phyloP scores from a whole-genome alignment of 805 yeast species.

The Sugiyamaella lignohabitans region DNA sequence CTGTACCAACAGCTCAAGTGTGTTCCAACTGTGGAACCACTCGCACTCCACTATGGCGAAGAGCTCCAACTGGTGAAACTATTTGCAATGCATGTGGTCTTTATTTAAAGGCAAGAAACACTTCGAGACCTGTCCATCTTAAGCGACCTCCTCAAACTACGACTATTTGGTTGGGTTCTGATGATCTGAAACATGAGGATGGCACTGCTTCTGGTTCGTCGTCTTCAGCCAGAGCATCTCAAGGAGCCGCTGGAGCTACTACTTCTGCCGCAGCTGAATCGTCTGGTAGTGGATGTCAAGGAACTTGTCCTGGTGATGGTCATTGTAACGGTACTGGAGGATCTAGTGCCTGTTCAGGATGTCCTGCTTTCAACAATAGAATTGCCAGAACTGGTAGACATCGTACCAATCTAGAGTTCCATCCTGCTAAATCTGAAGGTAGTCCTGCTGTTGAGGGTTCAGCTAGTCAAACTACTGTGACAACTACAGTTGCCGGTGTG shows the following conservation, averaged over 20 bases:
- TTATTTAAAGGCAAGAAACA: conserved; percentile 53
- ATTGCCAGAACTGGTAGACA: conserved; percentile 15
- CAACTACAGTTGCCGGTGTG: neutral
- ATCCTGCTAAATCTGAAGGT: neutral
- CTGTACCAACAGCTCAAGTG: conserved; percentile 29
- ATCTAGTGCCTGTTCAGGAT: conserved; percentile 67
- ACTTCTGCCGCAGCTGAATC: neutral
- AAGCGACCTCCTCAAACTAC: conserved; percentile 52
- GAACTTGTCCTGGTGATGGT: conserved; percentile 70
- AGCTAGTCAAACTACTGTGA: too few species aligned
- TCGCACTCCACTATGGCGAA: conserved; percentile 91
- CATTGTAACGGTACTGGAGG: conserved; percentile 88
- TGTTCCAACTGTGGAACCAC: conserved; percentile 91
- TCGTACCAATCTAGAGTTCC: conserved; percentile 2
- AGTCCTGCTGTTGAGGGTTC: conserved; percentile 9
- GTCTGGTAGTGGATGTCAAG: conserved; percentile 26
- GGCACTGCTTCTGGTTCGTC: neutral
- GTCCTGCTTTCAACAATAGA: conserved; percentile 78
- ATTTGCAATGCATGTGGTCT: conserved; percentile 96
- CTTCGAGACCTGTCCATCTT: conserved; percentile 59
- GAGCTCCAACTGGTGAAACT: conserved; percentile 87
- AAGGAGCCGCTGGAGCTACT: neutral
- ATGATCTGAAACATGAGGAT: neutral
- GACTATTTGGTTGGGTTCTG: conserved; percentile 24
- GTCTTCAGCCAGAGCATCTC: neutral